Evolutionary conservation across 2,329 filamentous ascomycete genomes (phyloP), one percentile per base, ranked within the genome.

Genomic region (Lachnellula willkommii): DNA sequence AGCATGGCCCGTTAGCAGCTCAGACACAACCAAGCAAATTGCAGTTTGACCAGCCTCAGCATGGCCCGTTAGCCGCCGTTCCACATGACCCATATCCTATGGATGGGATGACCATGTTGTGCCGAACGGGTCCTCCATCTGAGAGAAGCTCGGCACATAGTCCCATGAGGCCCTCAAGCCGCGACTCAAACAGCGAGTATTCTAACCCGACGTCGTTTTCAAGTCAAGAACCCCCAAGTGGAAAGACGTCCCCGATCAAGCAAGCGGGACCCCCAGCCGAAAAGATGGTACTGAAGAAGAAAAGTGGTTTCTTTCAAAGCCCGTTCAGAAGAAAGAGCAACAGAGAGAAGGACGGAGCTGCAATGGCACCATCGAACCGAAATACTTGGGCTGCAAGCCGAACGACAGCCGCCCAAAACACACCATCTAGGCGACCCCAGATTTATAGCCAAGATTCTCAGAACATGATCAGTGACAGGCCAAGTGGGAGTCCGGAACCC

Each of bases 91-190:
- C 94, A 9, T 96, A 96, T 69, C 92, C 93, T 0, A 83, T 88
- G 71, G 93, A 97, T 69, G 93, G 92, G 4, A 97, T 97, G 91
- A 96, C 93, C 0, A 95, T 97, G 83, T 87, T 96, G 60, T 97
- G 93, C 72, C 85, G 91, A 57, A 85, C 89, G 40, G 88, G 85
- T 4, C 81, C 86, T 40, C 80, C 80, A 50, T 87, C 84, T n/a
- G 84, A 86, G 73, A 82, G 74, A 72, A 91, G 79, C 72, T 87
- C 86, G 26, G 67, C 75, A 26, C 84, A 81, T 46, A 87, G 83
- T 59, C 82, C 85, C 24, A 84, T 82, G 50, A 82, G 91, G 47
- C 90, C 91, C 47, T 87, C 87, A 14, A 96, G 90, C 70, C 84
- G 89, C 62, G 92, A 95, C 67, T 94, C 90, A 49, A 86, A 89